Percentiles rank a stretch among this genome's conserved stretches.
Conservation (phyloP, 2,329 filamentous ascomycete species). For the Karstenula rhodostoma region DNA sequence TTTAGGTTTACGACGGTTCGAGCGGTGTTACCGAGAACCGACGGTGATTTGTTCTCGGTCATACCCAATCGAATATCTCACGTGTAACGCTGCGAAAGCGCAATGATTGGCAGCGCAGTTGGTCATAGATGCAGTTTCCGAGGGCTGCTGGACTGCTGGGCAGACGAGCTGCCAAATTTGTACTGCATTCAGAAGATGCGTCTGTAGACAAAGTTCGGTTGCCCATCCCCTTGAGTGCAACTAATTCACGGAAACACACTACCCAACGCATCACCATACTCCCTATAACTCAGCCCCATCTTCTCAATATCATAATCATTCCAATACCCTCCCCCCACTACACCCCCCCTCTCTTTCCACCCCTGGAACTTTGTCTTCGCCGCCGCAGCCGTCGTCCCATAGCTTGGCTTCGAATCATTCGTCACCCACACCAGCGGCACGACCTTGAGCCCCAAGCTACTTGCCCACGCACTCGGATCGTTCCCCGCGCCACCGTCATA, state of each 20-base stretch:
- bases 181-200: too few relatives aligned
- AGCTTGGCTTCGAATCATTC: constrained; percentile 56
- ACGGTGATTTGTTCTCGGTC: background rate
- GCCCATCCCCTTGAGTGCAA: background rate
- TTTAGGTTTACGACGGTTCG: background rate
- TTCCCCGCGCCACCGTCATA: constrained; percentile 57
- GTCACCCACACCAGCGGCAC: constrained; percentile 57
- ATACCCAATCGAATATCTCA: background rate
- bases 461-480: constrained; percentile 52
- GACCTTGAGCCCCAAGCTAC: constrained; percentile 50
- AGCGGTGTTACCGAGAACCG: background rate
- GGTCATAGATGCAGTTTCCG: background rate
- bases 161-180: background rate
- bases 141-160: background rate
- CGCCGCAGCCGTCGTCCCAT: constrained; percentile 50
- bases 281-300: constrained; percentile 50
- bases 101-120: background rate
- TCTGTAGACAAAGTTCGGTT: too few relatives aligned
- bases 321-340: constrained; percentile 57
- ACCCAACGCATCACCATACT: constrained; percentile 40
- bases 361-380: constrained; percentile 46
- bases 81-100: background rate
- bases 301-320: constrained; percentile 59
- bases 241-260: constrained; percentile 19
- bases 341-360: constrained; percentile 42